phyloP scores from a whole-genome alignment of 805 yeast genomes.

The Zygoascus ofunaensis region DNA sequence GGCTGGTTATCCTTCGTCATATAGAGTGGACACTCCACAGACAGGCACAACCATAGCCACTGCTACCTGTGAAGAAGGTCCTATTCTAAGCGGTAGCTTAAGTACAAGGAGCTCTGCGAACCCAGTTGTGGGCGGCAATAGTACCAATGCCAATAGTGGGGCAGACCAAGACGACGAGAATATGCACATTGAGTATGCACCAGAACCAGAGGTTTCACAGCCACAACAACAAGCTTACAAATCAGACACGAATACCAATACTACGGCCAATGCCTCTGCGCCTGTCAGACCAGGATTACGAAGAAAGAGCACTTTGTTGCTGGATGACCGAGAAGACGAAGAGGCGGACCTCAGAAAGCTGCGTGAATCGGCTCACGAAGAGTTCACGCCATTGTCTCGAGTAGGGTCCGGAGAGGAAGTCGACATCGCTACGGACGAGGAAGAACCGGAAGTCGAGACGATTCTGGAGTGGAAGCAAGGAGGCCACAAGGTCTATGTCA shows the following conservation, averaged over 20 bases:
- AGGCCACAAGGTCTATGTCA: conserved; percentile 90
- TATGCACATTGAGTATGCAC: conserved; percentile 1
- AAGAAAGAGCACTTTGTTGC: conserved; percentile 64
- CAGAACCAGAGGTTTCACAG: background rate
- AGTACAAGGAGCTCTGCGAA: background rate
- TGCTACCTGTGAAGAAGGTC: background rate
- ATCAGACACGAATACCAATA: background rate
- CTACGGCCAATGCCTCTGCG: background rate
- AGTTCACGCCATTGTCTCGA: conserved; percentile 24
- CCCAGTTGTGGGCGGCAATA: too few species aligned
- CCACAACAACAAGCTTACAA: conserved; percentile 1
- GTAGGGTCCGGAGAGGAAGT: conserved; percentile 28
- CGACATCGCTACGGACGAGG: conserved; percentile 12
- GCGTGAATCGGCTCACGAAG: conserved; percentile 29
- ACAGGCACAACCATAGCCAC: conserved; percentile 7
- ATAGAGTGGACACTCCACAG: conserved; percentile 7
- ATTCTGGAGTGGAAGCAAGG: conserved; percentile 92
- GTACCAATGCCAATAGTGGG: background rate
- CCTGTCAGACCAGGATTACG: conserved; percentile 25
- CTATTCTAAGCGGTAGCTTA: too few species aligned
- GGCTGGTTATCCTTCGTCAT: background rate
- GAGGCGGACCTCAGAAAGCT: conserved; percentile 43
- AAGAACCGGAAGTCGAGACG: conserved; percentile 32
- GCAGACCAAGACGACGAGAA: background rate
- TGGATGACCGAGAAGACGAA: conserved; percentile 42